These are phyloP conservation scores for Fragilariopsis cylindrus DNA, from an alignment of 108 stramenopile genomes.

Conservation along the genomic window DNA sequence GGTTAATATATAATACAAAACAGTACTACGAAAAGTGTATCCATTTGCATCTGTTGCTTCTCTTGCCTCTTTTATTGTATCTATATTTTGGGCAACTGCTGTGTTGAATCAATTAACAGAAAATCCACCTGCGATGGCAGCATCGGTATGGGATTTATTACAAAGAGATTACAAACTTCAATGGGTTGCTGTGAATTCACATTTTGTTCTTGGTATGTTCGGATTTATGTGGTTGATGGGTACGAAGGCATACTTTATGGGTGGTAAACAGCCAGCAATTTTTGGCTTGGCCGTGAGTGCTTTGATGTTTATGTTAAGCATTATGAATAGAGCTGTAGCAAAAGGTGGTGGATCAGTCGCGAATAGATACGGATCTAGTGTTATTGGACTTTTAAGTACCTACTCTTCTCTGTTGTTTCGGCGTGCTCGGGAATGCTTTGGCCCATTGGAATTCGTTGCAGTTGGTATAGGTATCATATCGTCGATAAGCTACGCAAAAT, in stretches of 20 bases:
- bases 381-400: neutral
- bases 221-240: constrained; percentile 5
- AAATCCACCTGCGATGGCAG: neutral
- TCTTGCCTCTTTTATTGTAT: neutral
- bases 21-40: neutral
- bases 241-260: neutral
- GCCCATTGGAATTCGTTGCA: neutral
- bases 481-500: neutral
- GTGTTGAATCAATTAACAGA: neutral
- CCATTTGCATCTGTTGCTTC: neutral
- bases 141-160: neutral
- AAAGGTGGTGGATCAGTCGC: neutral
- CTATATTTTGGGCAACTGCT: neutral
- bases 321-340: neutral
- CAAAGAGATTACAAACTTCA: neutral
- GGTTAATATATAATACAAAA: neutral
- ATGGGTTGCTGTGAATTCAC: constrained; percentile 2
- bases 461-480: neutral
- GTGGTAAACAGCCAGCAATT: neutral
- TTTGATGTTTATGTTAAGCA: neutral
- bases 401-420: neutral
- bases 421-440: neutral
- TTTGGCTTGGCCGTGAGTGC: neutral
- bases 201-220: constrained; percentile 1
- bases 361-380: neutral